Evolutionary conservation across 352 stramenopile genomes (phyloP).

Genomic region (Albugo candida): DNA sequence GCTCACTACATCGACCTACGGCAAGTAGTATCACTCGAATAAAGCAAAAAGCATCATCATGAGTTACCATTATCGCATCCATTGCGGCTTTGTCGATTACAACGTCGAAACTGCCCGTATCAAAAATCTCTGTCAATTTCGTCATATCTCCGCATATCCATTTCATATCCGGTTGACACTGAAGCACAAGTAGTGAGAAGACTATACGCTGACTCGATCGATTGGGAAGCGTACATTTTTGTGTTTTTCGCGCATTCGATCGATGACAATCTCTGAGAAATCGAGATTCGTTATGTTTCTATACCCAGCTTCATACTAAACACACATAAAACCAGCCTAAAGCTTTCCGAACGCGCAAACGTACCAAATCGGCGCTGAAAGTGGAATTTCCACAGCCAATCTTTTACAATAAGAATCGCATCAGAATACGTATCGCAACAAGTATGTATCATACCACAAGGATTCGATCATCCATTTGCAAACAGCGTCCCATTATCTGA

Average conservation of each 20-base stretch:
- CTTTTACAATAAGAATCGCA: slow-evolving; percentile 6
- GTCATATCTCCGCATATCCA: slow-evolving; percentile 40
- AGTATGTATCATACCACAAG: slow-evolving; percentile 15
- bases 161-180: slow-evolving; percentile 26
- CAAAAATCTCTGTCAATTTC: slow-evolving; percentile 23
- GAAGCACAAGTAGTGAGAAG: not conserved
- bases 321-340: not conserved
- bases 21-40: not conserved
- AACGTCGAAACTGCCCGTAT: slow-evolving; percentile 28
- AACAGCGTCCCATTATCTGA: slow-evolving; percentile 18
- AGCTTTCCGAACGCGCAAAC: not conserved
- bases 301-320: slow-evolving; percentile 30
- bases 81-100: slow-evolving; percentile 75
- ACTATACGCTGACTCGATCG: not conserved
- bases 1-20: slow-evolving; percentile 36
- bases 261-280: slow-evolving; percentile 43
- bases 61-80: slow-evolving; percentile 47
- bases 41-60: not conserved
- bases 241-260: slow-evolving; percentile 40
- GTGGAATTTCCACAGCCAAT: slow-evolving; percentile 63
- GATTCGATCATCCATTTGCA: slow-evolving; percentile 20
- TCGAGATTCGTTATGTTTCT: slow-evolving; percentile 54
- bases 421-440: not conserved
- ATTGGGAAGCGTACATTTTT: not conserved
- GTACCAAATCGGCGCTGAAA: slow-evolving; percentile 49